phyloP scores from a whole-genome alignment of 1,284 basidiomycete genomes.

The Cryptococcus sp. region DNA sequence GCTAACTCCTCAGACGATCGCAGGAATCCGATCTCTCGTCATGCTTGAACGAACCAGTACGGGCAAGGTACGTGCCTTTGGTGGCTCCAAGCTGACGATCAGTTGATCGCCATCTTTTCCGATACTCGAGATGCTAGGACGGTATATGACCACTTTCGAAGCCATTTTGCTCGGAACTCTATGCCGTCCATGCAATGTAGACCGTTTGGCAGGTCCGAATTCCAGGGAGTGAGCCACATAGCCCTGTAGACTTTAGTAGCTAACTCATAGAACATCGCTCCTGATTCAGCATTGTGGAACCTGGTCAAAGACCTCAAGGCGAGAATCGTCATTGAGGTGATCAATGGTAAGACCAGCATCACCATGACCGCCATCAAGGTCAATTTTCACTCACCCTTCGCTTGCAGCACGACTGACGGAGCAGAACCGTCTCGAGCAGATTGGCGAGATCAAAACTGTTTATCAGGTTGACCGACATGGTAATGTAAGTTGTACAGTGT shows the following conservation, averaged over 20 bases:
- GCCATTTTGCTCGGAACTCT: slow-evolving; percentile 8
- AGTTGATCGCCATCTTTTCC: slow-evolving; percentile 38
- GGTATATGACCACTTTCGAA: slow-evolving; percentile 20
- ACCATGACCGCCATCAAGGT: background rate
- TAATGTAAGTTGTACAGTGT: background rate
- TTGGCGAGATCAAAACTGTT: background rate
- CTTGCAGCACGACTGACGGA: background rate
- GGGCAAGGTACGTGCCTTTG: too few relatives aligned
- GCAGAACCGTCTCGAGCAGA: background rate
- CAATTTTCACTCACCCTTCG: background rate
- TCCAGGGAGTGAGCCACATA: slow-evolving; percentile 19
- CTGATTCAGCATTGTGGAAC: background rate
- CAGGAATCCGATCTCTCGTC: too few relatives aligned
- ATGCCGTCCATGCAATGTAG: slow-evolving; percentile 19
- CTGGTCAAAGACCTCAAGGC: background rate
- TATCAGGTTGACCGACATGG: background rate
- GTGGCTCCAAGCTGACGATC: too few relatives aligned
- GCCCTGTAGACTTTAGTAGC: background rate
- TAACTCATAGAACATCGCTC: background rate
- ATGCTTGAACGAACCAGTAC: too few relatives aligned
- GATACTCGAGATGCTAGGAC: slow-evolving; percentile 35
- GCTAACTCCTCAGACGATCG: too few relatives aligned
- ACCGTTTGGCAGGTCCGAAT: slow-evolving; percentile 13
- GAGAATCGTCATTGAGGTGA: background rate
- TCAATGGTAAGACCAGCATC: background rate